A percentile compares a stretch with the other conserved stretches of the same genome.
Evolutionary conservation across 495 filamentous ascomycete genomes (phyloP).

Genomic region (Daldinia decipiens): DNA sequence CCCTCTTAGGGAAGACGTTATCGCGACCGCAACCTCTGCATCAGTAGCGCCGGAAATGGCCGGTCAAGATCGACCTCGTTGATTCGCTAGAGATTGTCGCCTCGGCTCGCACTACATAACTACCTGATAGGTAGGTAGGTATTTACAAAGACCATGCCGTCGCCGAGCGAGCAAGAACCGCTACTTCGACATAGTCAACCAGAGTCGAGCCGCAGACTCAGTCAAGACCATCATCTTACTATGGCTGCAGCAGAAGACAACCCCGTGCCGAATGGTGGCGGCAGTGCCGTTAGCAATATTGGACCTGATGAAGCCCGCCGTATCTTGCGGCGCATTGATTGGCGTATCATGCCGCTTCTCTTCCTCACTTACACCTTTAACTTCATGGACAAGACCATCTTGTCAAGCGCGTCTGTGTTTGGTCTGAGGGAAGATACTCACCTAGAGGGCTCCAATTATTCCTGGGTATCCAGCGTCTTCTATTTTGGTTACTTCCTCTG

Average conservation of each 20-base stretch:
- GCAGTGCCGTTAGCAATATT: conserved; percentile 7
- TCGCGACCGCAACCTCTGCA: background rate
- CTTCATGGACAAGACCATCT: conserved; percentile 54
- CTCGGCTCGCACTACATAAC: conserved; percentile 7
- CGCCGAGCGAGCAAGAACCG: conserved; percentile 22
- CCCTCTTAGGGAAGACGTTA: conserved; percentile 7
- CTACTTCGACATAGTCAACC: conserved; percentile 24
- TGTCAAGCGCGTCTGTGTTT: conserved; percentile 51
- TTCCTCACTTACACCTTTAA: conserved; percentile 48
- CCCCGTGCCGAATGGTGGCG: conserved; percentile 5
- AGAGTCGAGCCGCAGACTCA: conserved; percentile 23
- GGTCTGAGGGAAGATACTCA: conserved; percentile 49
- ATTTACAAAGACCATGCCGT: conserved; percentile 27
- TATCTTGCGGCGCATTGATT: conserved; percentile 49
- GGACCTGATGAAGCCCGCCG: conserved; percentile 34
- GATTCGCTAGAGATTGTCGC: conserved; percentile 37
- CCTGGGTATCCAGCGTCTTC: conserved; percentile 51
- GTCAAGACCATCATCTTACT: background rate
- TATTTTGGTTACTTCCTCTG: conserved; percentile 52
- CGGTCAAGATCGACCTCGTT: conserved; percentile 21
- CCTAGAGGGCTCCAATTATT: conserved; percentile 51
- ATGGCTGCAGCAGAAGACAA: conserved; percentile 23
- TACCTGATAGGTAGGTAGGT: background rate
- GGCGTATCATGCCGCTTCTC: conserved; percentile 45
- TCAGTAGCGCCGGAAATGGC: conserved; percentile 20